Base-by-base conservation (phyloP, 2,329 filamentous ascomycete genomes). In the Sclerotinia trifoliorum region DNA sequence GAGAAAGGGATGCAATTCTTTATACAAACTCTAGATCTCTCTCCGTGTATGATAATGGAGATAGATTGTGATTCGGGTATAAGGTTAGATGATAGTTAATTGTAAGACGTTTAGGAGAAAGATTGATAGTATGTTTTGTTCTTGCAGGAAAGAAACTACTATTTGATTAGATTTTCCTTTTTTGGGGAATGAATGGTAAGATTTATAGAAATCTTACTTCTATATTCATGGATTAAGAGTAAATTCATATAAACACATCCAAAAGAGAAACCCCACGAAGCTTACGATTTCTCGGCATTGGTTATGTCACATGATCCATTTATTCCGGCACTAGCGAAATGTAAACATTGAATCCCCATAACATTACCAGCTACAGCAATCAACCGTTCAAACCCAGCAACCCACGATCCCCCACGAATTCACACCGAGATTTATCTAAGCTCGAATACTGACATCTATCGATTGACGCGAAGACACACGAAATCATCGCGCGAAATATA, bases 391-490 rank as follows among this genome's bases (percentile, higher is more conserved):
- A 15, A 26, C 64, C 54, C 44, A 60, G 44, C 54, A 61, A 51
- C 44, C 26, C 26, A 39, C 54, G 32, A 51, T 32, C n/a, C 21
- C 39, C 42, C 42, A 26, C 54, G 44, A 32, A 32, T 26, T 26
- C 15, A 15, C n/a, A 24, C 26, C 49, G 29, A 39, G 7, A 49
- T 44, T 26, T 39, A 39, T 51, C n/a, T 46, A 19, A 42, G 42
- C 39, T 42, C 19, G 21, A 49, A 60, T 49, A 17, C 15, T n/a
- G 29, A 42, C 4, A 29, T 39, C 29, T 55, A 55, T 67, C 69
- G 72, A 76, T 75, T 74, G 70, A 73, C 71, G 71, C 73, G 74
- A 74, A 69, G 68, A 21, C n/a, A 64, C 64, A 66, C 55, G 60
- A 44, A 51, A 64, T 39, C 57, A 57, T 62, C 67, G 56, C 72